These are phyloP conservation scores for Leptographium flavum DNA, from an alignment of 2,329 filamentous ascomycete genomes.

Conservation along the genomic window DNA sequence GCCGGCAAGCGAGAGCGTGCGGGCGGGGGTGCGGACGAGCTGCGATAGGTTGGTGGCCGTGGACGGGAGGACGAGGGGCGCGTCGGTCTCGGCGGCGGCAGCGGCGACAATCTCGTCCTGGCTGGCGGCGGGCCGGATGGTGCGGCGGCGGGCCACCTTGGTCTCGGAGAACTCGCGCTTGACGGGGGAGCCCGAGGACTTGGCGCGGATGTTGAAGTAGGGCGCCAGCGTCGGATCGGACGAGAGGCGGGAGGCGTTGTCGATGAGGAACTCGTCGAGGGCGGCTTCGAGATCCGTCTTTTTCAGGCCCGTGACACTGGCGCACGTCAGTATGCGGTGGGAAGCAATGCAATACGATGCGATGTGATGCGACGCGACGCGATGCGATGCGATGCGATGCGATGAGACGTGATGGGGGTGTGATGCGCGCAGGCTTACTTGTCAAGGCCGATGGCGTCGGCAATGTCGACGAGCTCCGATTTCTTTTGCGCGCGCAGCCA, in stretches of 20 bases:
- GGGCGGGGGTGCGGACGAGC: slow-evolving; percentile 22
- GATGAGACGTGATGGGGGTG: too few species aligned
- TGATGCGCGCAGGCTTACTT: too few species aligned
- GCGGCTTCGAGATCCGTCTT: slow-evolving; percentile 67
- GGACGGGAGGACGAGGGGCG: slow-evolving; percentile 1
- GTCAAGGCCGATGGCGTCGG: slow-evolving; percentile 53
- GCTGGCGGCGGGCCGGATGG: neutral
- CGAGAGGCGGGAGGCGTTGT: slow-evolving; percentile 51
- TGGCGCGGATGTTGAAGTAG: slow-evolving; percentile 60
- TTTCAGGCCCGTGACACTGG: slow-evolving; percentile 54
- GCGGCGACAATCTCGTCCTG: slow-evolving; percentile 24
- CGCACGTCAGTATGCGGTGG: slow-evolving; percentile 2
- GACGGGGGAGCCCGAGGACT: slow-evolving; percentile 43
- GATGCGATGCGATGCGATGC: neutral
- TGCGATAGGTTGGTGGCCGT: slow-evolving; percentile 3
- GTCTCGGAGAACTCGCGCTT: slow-evolving; percentile 37
- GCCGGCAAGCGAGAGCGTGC: slow-evolving; percentile 35
- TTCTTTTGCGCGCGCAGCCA: slow-evolving; percentile 78
- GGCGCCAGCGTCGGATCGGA: slow-evolving; percentile 51
- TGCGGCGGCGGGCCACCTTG: slow-evolving; percentile 19
- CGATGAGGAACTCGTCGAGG: slow-evolving; percentile 58
- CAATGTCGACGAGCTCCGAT: slow-evolving; percentile 61
- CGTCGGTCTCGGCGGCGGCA: neutral
- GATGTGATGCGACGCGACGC: neutral
- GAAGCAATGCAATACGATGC: too few species aligned